Base-by-base conservation (phyloP, 1,139 yeast genomes). In the Kodamaea derodonti region DNA sequence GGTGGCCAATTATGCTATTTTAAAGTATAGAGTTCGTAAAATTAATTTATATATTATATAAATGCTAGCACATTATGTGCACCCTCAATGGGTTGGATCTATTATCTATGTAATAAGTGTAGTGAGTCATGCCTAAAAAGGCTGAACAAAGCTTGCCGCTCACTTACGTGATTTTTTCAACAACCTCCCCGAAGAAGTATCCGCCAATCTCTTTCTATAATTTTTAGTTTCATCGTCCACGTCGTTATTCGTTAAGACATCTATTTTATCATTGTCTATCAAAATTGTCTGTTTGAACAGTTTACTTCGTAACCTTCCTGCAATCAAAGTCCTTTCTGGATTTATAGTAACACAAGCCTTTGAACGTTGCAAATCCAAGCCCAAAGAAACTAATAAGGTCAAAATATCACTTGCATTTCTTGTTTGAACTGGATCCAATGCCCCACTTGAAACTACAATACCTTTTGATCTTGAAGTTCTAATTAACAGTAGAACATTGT, bases 401-500 rank as follows among this genome's bases (percentile, higher is more conserved):
- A 78, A 66, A 3, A 87, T 73, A 48, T 92, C 96, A 33, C 74
- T 69, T 28, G 79, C 75, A 24, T 79, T 77, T 38, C 97, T 64
- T 18, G 80, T 61, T 33, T 78, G 80, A 24, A 76, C 56, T 0
- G 90, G 72, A 20, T 64, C 58, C 3, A 55, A 48, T 1, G 95
- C 84, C 2, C 95, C 97, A 50, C 94, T 79, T 14, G 92, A 77
- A 4, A 88, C 68, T 4, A 92, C 69, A 15, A 92, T 56, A 0
- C 97, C 97, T 31, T 87, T 72, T 20, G 80, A 75, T 45, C 97
- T 69, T 2, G 95, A 75, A 3, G 95, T 87, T 43, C 98, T 65
- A n/a, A 88, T 72, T 14, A 92, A 69, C 49, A 84, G 82, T 33
- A 85, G 70, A 1, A 81, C 77, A 51, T 87, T 90, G 32, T 80